Base-by-base conservation (phyloP, 2,329 filamentous ascomycete genomes). In the Aspergillus novofumigatus region DNA sequence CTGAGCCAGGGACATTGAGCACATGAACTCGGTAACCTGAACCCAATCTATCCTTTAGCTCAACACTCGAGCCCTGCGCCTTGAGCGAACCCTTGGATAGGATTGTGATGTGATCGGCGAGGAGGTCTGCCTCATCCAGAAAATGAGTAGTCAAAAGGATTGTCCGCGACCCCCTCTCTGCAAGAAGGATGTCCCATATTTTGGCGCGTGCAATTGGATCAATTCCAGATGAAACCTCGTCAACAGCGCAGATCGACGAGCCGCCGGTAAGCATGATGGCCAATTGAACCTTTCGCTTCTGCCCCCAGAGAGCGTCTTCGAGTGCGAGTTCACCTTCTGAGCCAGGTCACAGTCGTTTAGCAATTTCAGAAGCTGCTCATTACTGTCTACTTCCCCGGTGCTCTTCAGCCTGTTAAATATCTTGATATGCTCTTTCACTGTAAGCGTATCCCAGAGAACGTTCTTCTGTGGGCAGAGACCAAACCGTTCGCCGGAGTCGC, bases 261-360 rank as follows among this genome's bases (percentile, higher is more conserved):
- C 91, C 92, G 59, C 93, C 92, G 3, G 91, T 95, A 65, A 97
- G 86, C 91, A 96, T 96, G 86, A 96, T 93, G 4, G 91, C 92
- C 2, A 97, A 80, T 72, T 97, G 92, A 8, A 96, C 80, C 72
- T 97, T 97, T 53, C 92, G 82, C 76, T 96, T 96, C 72, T 97
- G 92, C 92, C 92, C 8, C 92, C 92, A 2, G 91, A 96, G 0
- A 97, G 79, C 0, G 91, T 95, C 68, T 86, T 87, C 0, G 91
- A 84, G 59, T 81, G 79, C 0, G 92, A 88, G 38, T 85, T 83
- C 44, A 86, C 77, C 75, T 97, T 97, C 53, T 85, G 81, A 23
- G 82, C 82, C 1, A 97, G 81, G 69, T 96, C 93, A 61, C 94
- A 86, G 0, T 86, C 81, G 5, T 75, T 75, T 52, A 94, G 85